Percentiles rank a stretch among this genome's conserved stretches.
These are phyloP conservation scores for Arabidopsis suecica DNA, from an alignment of 345 rosid genomes.

Conservation along the genomic window DNA sequence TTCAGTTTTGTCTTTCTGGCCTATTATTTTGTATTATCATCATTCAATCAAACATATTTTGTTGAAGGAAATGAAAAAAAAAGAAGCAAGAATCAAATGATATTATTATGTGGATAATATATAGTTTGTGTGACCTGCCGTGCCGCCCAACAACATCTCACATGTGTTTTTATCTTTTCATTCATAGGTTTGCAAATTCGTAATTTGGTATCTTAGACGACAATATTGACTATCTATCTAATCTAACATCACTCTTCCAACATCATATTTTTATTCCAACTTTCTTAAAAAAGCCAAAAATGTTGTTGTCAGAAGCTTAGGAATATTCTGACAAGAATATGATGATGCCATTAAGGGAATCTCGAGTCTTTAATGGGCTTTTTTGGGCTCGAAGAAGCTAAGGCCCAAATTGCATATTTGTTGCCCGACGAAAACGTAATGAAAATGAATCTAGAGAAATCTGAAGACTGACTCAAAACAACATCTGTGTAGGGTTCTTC, in stretches of 20 bases:
- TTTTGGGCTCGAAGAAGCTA: not conserved
- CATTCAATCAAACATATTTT: not conserved
- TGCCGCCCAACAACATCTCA: slow-evolving; percentile 37
- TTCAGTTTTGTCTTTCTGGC: not conserved
- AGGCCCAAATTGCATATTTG: slow-evolving; percentile 5
- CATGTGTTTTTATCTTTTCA: slow-evolving; percentile 25
- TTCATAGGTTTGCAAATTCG: slow-evolving; percentile 17
- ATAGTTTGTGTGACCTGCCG: slow-evolving; percentile 22
- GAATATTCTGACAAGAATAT: slow-evolving; percentile 7
- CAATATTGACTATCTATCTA: slow-evolving; percentile 31
- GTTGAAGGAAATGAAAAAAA: not conserved
- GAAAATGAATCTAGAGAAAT: slow-evolving; percentile 39
- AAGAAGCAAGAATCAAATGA: slow-evolving; percentile 13
- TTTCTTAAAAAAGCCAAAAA: slow-evolving; percentile 26
- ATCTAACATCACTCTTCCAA: slow-evolving; percentile 15
- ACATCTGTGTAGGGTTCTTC: slow-evolving; percentile 40
- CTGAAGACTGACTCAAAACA: slow-evolving; percentile 26
- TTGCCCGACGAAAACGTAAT: slow-evolving; percentile 13
- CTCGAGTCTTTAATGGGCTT: too few relatives aligned
- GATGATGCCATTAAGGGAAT: not conserved
- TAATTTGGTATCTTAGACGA: slow-evolving; percentile 40
- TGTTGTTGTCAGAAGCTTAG: slow-evolving; percentile 21
- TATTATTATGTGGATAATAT: not conserved
- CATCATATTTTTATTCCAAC: not conserved
- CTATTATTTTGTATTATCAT: slow-evolving; percentile 18